These are phyloP conservation scores for Aspergillus novofumigatus DNA, from an alignment of 2,329 filamentous ascomycete genomes.

Conservation along the genomic window DNA sequence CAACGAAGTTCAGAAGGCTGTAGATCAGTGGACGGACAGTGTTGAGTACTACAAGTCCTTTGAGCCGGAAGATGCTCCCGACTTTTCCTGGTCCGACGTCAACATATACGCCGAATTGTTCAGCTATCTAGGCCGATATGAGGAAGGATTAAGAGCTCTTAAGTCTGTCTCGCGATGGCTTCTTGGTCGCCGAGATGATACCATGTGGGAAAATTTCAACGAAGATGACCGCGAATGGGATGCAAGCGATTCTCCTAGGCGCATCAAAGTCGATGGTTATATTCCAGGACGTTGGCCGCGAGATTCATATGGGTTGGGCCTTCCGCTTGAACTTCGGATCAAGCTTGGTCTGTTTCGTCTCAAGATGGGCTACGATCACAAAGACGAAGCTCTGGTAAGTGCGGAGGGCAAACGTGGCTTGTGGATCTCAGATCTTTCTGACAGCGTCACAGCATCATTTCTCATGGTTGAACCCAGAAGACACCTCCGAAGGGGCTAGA, in stretches of 20 bases:
- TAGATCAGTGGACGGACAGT: slow-evolving; percentile 49
- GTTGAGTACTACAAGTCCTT: slow-evolving; percentile 47
- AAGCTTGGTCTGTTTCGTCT: slow-evolving; percentile 83
- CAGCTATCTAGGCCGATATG: slow-evolving; percentile 58
- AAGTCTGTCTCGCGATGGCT: slow-evolving; percentile 77
- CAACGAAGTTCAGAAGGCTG: slow-evolving; percentile 46
- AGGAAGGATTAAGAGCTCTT: slow-evolving; percentile 64
- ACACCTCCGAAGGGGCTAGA: slow-evolving; percentile 46
- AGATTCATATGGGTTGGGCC: slow-evolving; percentile 63
- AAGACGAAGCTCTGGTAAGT: slow-evolving; percentile 69
- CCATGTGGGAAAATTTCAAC: slow-evolving; percentile 68
- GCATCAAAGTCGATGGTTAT: slow-evolving; percentile 60
- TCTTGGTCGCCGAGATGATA: slow-evolving; percentile 68
- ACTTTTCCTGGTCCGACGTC: slow-evolving; percentile 72
- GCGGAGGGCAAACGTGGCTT: background rate
- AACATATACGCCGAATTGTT: slow-evolving; percentile 82
- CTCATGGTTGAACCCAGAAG: slow-evolving; percentile 64
- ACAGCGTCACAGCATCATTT: slow-evolving; percentile 55
- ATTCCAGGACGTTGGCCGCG: slow-evolving; percentile 49
- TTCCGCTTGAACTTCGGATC: slow-evolving; percentile 77
- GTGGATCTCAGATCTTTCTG: background rate
- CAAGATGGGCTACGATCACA: slow-evolving; percentile 57
- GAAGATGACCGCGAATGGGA: slow-evolving; percentile 91
- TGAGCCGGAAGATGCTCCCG: slow-evolving; percentile 41
- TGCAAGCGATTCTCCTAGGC: slow-evolving; percentile 62